These are phyloP conservation scores for Diplogelasinospora grovesii DNA, from an alignment of 495 filamentous ascomycete species.

Conservation along the genomic window DNA sequence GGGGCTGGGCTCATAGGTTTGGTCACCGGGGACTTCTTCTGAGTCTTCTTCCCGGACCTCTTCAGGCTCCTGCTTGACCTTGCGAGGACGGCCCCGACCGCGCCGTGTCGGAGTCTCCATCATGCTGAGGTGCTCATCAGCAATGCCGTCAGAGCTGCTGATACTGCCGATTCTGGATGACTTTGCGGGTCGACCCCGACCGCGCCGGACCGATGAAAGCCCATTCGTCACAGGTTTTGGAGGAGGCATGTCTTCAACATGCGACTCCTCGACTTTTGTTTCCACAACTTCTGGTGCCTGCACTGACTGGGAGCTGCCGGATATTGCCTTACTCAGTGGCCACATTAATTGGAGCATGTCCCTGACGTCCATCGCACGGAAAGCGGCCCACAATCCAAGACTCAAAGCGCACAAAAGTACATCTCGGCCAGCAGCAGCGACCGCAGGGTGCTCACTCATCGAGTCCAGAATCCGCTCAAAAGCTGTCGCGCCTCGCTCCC, in stretches of 20 bases:
- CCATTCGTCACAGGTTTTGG: slow-evolving; percentile 14
- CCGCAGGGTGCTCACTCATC: slow-evolving; percentile 40
- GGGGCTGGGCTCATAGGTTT: slow-evolving; percentile 24
- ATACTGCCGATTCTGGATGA: slow-evolving; percentile 14
- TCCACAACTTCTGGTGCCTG: background rate
- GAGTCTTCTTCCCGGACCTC: slow-evolving; percentile 17
- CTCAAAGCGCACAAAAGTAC: slow-evolving; percentile 45
- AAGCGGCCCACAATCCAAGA: slow-evolving; percentile 47
- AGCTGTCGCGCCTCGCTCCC: slow-evolving; percentile 36
- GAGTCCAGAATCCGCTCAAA: slow-evolving; percentile 37
- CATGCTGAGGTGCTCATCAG: too few relatives aligned
- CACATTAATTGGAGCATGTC: slow-evolving; percentile 29
- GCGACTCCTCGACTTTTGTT: background rate
- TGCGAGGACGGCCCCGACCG: slow-evolving; percentile 22
- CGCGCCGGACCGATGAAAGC: too few relatives aligned
- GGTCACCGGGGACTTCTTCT: slow-evolving; percentile 12
- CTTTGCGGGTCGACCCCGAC: slow-evolving; percentile 13
- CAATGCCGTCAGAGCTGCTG: slow-evolving; percentile 12
- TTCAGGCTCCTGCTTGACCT: slow-evolving; percentile 19
- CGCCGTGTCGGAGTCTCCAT: slow-evolving; percentile 11
- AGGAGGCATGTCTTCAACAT: background rate
- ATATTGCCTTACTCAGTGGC: slow-evolving; percentile 9
- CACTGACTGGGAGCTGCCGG: background rate
- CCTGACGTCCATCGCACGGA: slow-evolving; percentile 36
- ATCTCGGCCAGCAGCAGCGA: slow-evolving; percentile 43